phyloP scores from a whole-genome alignment of 768 basidiomycete species.

The Amanita pallidorosea region DNA sequence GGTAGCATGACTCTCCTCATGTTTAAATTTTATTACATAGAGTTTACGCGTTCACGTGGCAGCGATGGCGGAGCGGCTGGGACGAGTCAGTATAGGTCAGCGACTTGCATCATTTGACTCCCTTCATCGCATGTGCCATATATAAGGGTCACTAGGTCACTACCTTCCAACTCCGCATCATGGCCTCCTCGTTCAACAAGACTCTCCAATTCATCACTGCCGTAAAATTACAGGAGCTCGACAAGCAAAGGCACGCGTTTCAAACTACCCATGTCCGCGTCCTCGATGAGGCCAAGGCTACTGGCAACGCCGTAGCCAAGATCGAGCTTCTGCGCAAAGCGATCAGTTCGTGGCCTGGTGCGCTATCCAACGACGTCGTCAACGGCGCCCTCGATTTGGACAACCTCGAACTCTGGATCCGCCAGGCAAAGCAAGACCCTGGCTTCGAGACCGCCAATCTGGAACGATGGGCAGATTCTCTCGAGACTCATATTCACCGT shows the following conservation, averaged over 20 bases:
- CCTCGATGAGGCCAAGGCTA: slow-evolving; percentile 16
- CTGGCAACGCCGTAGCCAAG: slow-evolving; percentile 15
- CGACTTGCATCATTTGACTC: too few species aligned
- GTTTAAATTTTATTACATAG: too few species aligned
- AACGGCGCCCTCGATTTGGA: slow-evolving; percentile 17
- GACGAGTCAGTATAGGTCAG: too few species aligned
- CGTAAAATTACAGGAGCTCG: slow-evolving; percentile 31
- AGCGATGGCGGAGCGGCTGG: too few species aligned
- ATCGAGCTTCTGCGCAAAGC: slow-evolving; percentile 24
- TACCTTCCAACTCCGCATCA: background rate
- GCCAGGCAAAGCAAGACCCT: slow-evolving; percentile 29
- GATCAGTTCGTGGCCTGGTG: slow-evolving; percentile 24
- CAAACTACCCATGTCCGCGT: slow-evolving; percentile 17
- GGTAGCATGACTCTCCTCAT: too few species aligned
- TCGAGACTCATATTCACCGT: slow-evolving; percentile 29
- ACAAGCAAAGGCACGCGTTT: slow-evolving; percentile 26
- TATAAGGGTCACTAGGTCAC: too few species aligned
- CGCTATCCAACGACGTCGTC: slow-evolving; percentile 14
- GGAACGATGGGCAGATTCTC: slow-evolving; percentile 23
- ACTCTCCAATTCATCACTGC: slow-evolving; percentile 33
- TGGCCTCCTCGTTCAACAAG: slow-evolving; percentile 21
- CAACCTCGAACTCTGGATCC: slow-evolving; percentile 25
- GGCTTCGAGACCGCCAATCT: slow-evolving; percentile 24
- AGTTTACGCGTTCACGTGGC: too few species aligned
- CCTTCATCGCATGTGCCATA: too few species aligned